Evolutionary conservation across 495 filamentous ascomycete genomes (phyloP).

Genomic region (Ramalina intermedia): DNA sequence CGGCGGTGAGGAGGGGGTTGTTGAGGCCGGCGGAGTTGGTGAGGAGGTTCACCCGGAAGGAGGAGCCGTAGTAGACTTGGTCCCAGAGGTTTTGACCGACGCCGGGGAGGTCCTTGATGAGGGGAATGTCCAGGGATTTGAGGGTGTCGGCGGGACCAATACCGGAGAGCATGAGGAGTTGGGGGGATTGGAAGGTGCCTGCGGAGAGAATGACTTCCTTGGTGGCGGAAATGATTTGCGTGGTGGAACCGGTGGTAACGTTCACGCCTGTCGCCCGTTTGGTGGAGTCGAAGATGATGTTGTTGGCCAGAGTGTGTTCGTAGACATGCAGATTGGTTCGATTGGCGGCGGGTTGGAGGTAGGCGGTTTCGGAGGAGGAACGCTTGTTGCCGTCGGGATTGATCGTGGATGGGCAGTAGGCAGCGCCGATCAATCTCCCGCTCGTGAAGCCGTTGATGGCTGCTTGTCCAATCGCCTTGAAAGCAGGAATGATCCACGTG

Average conservation of each 20-base stretch:
- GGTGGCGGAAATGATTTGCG: slow-evolving; percentile 26
- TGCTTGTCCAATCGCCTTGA: slow-evolving; percentile 23
- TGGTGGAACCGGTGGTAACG: slow-evolving; percentile 18
- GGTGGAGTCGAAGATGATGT: slow-evolving; percentile 4
- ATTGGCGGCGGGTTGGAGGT: slow-evolving; percentile 10
- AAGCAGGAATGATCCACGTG: slow-evolving; percentile 18
- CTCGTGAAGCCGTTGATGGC: slow-evolving; percentile 20
- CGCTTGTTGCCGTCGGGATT: slow-evolving; percentile 7
- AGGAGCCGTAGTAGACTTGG: not conserved
- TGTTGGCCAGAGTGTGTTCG: slow-evolving; percentile 6
- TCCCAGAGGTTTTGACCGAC: slow-evolving; percentile 39
- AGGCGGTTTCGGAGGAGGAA: slow-evolving; percentile 19
- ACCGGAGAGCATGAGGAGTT: slow-evolving; percentile 48
- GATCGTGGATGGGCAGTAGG: slow-evolving; percentile 12
- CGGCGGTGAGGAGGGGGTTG: not conserved
- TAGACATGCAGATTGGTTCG: slow-evolving; percentile 11
- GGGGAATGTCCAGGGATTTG: slow-evolving; percentile 19
- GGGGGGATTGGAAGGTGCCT: slow-evolving; percentile 41
- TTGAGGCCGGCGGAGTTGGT: not conserved
- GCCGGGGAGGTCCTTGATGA: slow-evolving; percentile 25
- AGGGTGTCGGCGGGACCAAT: slow-evolving; percentile 31
- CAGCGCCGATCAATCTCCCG: slow-evolving; percentile 21
- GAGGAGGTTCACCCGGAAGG: slow-evolving; percentile 16
- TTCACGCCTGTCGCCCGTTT: not conserved
- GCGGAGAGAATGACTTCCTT: slow-evolving; percentile 45